phyloP scores from a whole-genome alignment of 1,139 yeast genomes.

The Diutina neorugosa region DNA sequence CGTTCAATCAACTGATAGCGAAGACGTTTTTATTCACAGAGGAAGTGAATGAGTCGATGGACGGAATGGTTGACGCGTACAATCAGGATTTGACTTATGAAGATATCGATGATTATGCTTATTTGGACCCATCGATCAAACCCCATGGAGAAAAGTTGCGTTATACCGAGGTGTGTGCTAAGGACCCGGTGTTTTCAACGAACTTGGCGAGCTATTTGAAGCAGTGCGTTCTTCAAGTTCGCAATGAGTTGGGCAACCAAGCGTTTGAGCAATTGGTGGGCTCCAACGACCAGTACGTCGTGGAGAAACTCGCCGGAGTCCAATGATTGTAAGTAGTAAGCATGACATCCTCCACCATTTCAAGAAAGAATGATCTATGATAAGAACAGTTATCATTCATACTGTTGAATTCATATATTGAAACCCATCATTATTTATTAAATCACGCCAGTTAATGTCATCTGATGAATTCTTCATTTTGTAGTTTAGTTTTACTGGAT shows the following conservation, averaged over 20 bases:
- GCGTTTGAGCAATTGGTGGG: constrained; percentile 19
- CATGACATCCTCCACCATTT: too few relatives aligned
- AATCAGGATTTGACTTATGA: constrained; percentile 45
- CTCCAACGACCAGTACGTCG: constrained; percentile 20
- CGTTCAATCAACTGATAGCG: constrained; percentile 15
- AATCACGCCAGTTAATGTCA: too few relatives aligned
- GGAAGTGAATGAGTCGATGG: constrained; percentile 51
- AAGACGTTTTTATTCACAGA: constrained; percentile 54
- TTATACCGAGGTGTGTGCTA: constrained; percentile 32
- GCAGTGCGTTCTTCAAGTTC: constrained; percentile 13
- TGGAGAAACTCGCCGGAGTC: constrained; percentile 17
- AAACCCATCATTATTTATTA: too few relatives aligned
- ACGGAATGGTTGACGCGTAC: constrained; percentile 55
- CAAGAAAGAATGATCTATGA: too few relatives aligned
- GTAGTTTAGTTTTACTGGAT: too few relatives aligned
- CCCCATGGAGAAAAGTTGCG: constrained; percentile 50
- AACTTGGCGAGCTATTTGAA: constrained; percentile 21
- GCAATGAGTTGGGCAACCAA: constrained; percentile 11
- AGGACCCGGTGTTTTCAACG: constrained; percentile 52
- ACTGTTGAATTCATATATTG: too few relatives aligned
- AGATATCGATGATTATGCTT: constrained; percentile 36
- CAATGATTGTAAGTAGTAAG: neutral
- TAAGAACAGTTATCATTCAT: too few relatives aligned
- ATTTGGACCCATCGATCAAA: constrained; percentile 32
- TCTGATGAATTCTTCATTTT: too few relatives aligned